Evolutionary conservation across 805 yeast species (phyloP), one percentile per base, ranked within the genome.

Genomic region (Wickerhamiella spandovensis): DNA sequence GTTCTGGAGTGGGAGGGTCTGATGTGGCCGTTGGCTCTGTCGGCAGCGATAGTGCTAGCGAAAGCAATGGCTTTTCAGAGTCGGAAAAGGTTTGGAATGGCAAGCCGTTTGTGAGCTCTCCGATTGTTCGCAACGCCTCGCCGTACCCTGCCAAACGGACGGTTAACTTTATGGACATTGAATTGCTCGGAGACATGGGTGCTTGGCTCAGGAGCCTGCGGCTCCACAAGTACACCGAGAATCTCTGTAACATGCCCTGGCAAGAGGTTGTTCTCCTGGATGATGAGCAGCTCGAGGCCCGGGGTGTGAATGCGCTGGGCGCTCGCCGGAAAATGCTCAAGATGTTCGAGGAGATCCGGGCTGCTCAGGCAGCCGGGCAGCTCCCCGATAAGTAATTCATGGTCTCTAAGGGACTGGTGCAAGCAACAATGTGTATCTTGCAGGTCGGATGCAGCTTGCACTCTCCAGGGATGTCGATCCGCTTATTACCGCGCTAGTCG

Each of bases 291-390:
- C 72, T 92, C 59, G 87, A 82, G 56, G 73, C 72, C 3, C 73
- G 79, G 51, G 99, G 99, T 6, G 96, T 92, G 41, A 77, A 80
- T 56, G 97, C 98, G 0, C 73, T 92, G 56, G 99, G 99, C 6
- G 99, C 99, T 0, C 74, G 99, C 55, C 77, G 97, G 51, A 92
- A 92, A 68, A 75, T 92, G 64, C 69, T 92, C 60, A 92, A 92
- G 69, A 94, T 95, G 37, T 92, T 92, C 69, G 84, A 80, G 53
- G 82, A 81, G 51, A 95, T 90, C 44, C 79, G 78, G 60, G 82
- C 75, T 37, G 72, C 73, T 44, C 72, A 72, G 56, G 75, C 70
- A 52, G 65, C 56, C n/a, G 61, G 61, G 32, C 51, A 44, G 37
- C 51, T 57, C 22, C 56, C 58, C 6, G 39, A 28, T 9, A 28